Evolutionary conservation across 371 early-diverging fungal genomes (phyloP), one percentile per base, ranked within the genome.

Genomic region (Mortierella polycephala): DNA sequence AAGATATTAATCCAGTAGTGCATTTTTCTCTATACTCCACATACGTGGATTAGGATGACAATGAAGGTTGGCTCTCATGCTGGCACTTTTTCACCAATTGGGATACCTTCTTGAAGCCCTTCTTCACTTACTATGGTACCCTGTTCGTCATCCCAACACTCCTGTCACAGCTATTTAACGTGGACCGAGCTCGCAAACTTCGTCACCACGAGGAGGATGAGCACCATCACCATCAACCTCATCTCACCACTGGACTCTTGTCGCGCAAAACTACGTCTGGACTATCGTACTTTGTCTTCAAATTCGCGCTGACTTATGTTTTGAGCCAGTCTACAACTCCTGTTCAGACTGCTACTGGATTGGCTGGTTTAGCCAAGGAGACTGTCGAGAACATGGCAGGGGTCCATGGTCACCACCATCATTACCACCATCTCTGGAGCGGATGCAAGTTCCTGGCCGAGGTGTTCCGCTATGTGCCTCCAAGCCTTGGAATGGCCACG

Each of bases 201-300:
- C 67, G 55, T 42, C 20, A 13, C 21, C 60, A 52, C 3, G 21
- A 53, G 9, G 53, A 53, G 57, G 53, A 30, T 30, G 30, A 30
- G 30, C 30, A 53, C 5, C 55, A 60, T 13, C 69, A 64, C 13
- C 60, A 56, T 10, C 49, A 55, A n/a, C 23, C 6, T 2, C 41
- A 49, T 5, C 21, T 47, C 37, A 60, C 46, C 39, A 66, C 75
- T 0, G 75, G 75, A 8, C 62, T 75, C 12, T 39, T 75, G 44
- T 55, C 75, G 12, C 62, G 59, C 45, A 62, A 63, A 13, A 75
- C 76, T 10, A 71, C 76, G 0, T 70, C 76, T 0, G 76, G 64
- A 5, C 71, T 76, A 41, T 76, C 71, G 13, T 76, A 60, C 60
- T 76, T 76, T 64, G 76, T 60, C 52, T 76, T 70, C 68, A 76